These are phyloP conservation scores for Thermothelomyces thermophilus DNA, from an alignment of 2,329 filamentous ascomycete species.

Conservation along the genomic window DNA sequence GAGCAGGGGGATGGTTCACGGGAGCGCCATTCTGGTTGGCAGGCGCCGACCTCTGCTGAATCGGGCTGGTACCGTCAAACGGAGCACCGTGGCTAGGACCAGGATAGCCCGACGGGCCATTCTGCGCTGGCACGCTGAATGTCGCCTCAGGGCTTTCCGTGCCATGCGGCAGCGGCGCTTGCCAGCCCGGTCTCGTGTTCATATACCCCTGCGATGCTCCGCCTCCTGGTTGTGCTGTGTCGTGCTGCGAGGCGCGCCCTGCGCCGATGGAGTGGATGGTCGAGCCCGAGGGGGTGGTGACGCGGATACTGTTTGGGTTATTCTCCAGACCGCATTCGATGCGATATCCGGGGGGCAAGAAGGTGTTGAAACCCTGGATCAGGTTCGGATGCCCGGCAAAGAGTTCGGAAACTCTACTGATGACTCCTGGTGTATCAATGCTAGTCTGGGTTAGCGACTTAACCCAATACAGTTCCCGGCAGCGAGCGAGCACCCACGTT, in stretches of 20 bases:
- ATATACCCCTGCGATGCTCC: constrained; percentile 40
- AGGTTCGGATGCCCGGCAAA: constrained; percentile 93
- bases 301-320: constrained; percentile 90
- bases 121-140: constrained; percentile 53
- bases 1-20: constrained; percentile 38
- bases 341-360: constrained; percentile 87
- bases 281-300: constrained; percentile 96
- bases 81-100: constrained; percentile 39
- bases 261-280: constrained; percentile 78
- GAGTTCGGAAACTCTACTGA: constrained; percentile 89
- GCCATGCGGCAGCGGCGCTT: constrained; percentile 48
- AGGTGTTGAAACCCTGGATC: constrained; percentile 98
- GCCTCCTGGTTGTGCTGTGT: constrained; percentile 34
- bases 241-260: constrained; percentile 42
- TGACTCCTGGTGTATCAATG: constrained; percentile 95
- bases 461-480: not conserved
- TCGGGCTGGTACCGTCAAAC: constrained; percentile 28
- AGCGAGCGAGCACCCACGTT: constrained; percentile 52
- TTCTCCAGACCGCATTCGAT: constrained; percentile 94
- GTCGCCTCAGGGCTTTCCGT: constrained; percentile 57
- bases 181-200: constrained; percentile 43
- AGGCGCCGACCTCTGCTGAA: constrained; percentile 28
- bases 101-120: constrained; percentile 34
- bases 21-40: constrained; percentile 32
- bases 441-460: constrained; percentile 34